Evolutionary conservation across 495 filamentous ascomycete genomes (phyloP).

Genomic region (Antarctomyces pellizariae): DNA sequence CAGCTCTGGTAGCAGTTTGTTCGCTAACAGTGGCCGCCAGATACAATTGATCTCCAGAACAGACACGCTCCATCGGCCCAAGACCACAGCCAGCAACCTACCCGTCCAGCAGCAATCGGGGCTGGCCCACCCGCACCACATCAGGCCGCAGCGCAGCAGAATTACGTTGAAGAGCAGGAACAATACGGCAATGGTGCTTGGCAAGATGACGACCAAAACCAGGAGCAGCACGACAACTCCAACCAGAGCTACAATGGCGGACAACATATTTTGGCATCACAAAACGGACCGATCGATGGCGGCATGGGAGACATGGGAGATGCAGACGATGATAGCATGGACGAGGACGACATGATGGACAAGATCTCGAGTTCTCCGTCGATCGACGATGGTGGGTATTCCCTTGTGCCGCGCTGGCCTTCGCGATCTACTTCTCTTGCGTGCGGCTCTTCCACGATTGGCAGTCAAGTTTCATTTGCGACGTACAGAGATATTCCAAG

Average conservation of each 20-base stretch:
- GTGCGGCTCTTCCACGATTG: no score
- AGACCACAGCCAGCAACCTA: conserved; percentile 36
- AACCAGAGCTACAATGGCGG: no score
- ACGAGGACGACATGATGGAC: conserved; percentile 84
- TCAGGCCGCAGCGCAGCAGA: conserved; percentile 47
- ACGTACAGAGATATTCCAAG: no score
- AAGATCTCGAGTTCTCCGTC: conserved; percentile 95
- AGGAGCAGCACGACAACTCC: conserved; percentile 17
- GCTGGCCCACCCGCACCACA: conserved; percentile 48
- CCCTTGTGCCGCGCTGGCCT: conserved; percentile 13
- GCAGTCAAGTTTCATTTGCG: no score
- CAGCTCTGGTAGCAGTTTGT: background rate
- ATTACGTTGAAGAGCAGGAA: conserved; percentile 19
- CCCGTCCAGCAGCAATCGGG: conserved; percentile 38
- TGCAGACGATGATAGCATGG: conserved; percentile 53
- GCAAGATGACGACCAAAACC: conserved; percentile 19
- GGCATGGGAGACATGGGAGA: conserved; percentile 41
- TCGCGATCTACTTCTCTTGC: conserved; percentile 2
- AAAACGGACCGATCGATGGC: no score
- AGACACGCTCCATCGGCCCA: conserved; percentile 60
- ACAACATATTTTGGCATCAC: conserved; percentile 27
- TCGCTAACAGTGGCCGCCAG: conserved; percentile 22
- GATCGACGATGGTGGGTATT: conserved; percentile 88
- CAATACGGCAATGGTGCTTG: conserved; percentile 26
- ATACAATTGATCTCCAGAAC: conserved; percentile 88